Conservation (phyloP, 345 rosid genomes). For the Acer negundo region DNA sequence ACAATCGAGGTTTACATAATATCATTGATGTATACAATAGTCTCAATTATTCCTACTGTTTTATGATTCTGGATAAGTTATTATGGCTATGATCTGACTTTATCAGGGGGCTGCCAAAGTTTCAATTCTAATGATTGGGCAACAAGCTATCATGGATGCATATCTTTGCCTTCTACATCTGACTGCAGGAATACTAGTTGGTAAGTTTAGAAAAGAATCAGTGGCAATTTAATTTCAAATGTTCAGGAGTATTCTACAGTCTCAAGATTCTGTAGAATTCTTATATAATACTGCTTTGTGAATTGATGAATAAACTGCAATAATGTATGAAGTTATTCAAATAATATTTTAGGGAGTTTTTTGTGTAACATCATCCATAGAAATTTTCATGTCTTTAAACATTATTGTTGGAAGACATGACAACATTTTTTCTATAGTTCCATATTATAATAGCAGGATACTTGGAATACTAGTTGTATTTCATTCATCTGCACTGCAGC, state of each 20-base stretch:
- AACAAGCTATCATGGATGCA: constrained; percentile 99
- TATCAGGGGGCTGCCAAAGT: constrained; percentile 98
- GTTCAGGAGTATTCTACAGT: not conserved
- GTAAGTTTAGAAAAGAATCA: constrained; percentile 40
- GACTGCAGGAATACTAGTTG: constrained; percentile 95
- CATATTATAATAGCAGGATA: not conserved
- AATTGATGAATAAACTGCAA: not conserved
- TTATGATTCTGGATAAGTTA: constrained; percentile 20
- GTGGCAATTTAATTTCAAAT: not conserved
- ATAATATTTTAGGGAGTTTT: not conserved
- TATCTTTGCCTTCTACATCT: constrained; percentile 96
- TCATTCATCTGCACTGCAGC: not conserved
- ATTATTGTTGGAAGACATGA: not conserved
- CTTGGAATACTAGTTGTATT: not conserved
- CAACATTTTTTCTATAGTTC: not conserved
- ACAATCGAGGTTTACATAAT: constrained; percentile 16
- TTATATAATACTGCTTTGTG: not conserved
- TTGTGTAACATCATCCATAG: not conserved
- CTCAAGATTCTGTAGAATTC: not conserved
- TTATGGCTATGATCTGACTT: constrained; percentile 24
- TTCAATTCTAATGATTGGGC: constrained; percentile 90
- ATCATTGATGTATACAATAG: not conserved
- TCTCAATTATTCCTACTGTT: constrained; percentile 2
- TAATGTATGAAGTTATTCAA: not conserved
- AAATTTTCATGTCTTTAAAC: not conserved